Evolutionary conservation across 768 basidiomycete genomes (phyloP).

Genomic region (Psilocybe sp.): DNA sequence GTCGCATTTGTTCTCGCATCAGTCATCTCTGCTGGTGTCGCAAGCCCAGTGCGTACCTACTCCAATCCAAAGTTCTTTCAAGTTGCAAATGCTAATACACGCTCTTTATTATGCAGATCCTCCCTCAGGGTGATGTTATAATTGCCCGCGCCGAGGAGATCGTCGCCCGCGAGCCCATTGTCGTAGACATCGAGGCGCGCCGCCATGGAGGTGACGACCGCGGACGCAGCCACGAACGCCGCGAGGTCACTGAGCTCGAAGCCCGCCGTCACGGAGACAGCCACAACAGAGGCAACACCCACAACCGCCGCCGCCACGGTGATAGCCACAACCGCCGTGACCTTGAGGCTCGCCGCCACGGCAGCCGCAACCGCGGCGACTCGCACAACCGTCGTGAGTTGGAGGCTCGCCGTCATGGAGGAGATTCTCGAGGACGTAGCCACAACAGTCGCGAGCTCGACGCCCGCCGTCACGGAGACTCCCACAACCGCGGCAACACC

Average conservation of each 20-base stretch:
- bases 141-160: slow-evolving; percentile 5
- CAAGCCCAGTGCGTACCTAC: slow-evolving; percentile 23
- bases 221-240: background rate
- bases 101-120: background rate
- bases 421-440: background rate
- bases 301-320: slow-evolving; percentile 9
- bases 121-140: slow-evolving; percentile 9
- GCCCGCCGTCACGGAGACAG: slow-evolving; percentile 6
- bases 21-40: slow-evolving; percentile 24
- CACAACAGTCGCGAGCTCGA: background rate
- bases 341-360: slow-evolving; percentile 13
- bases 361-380: slow-evolving; percentile 11
- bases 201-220: slow-evolving; percentile 2
- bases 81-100: too few relatives aligned
- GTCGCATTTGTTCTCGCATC: slow-evolving; percentile 30
- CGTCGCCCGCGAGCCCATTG: too few relatives aligned
- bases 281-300: background rate
- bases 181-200: background rate
- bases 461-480: slow-evolving; percentile 8
- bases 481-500: slow-evolving; percentile 2
- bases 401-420: slow-evolving; percentile 7
- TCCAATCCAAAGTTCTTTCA: background rate
- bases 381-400: slow-evolving; percentile 8
- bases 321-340: slow-evolving; percentile 3
- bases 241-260: background rate